Conservation (phyloP, 345 rosid species). For the Tarenaya hassleriana region DNA sequence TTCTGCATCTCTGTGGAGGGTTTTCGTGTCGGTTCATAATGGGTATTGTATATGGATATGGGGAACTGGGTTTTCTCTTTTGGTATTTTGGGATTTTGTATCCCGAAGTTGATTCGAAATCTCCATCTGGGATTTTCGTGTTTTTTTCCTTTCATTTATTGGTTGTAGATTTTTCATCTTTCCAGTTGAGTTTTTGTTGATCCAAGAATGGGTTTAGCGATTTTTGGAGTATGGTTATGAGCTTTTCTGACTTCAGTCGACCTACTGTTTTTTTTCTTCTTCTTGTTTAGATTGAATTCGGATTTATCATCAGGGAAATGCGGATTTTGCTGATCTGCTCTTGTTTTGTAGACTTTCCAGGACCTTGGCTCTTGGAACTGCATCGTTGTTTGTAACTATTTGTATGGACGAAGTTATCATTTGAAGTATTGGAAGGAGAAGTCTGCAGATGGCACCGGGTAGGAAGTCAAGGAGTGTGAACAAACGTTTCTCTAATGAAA, state of each 20-base stretch:
- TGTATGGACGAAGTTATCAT: slow-evolving; percentile 9
- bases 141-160: no score
- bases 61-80: slow-evolving; percentile 12
- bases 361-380: neutral
- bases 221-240: slow-evolving; percentile 11
- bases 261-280: neutral
- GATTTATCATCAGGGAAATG: neutral
- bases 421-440: slow-evolving; percentile 24
- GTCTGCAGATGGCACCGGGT: slow-evolving; percentile 55
- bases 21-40: slow-evolving; percentile 2
- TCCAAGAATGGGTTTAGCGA: slow-evolving; percentile 20
- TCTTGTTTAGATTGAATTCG: neutral
- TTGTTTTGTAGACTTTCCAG: no score
- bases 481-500: slow-evolving; percentile 63
- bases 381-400: slow-evolving; percentile 1
- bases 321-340: no score
- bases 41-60: neutral
- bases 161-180: slow-evolving; percentile 8
- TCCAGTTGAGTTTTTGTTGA: slow-evolving; percentile 18
- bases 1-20: slow-evolving; percentile 7
- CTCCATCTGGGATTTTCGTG: no score
- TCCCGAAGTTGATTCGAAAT: neutral
- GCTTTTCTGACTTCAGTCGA: slow-evolving; percentile 1
- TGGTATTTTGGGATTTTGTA: neutral
- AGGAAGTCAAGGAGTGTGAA: slow-evolving; percentile 73